Conservation (phyloP, 805 yeast genomes). For the Myxozyma vanderwaltii region DNA sequence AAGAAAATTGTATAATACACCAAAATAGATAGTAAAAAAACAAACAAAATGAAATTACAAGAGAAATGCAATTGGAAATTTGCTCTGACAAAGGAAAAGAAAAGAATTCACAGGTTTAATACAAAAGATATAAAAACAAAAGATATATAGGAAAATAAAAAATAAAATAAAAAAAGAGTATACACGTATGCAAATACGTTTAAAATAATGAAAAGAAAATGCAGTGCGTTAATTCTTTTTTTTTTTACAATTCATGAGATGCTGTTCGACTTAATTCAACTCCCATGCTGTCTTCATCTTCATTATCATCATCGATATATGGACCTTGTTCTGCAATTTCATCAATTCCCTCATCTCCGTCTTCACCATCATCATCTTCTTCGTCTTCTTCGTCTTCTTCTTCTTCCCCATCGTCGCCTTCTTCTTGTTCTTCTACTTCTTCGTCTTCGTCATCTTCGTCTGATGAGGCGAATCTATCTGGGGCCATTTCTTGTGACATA, state of each 20-base stretch:
- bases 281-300: slow-evolving; percentile 11
- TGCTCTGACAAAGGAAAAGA: too few relatives aligned
- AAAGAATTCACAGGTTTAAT: too few relatives aligned
- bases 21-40: not conserved
- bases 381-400: slow-evolving; percentile 1
- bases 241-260: slow-evolving; percentile 13
- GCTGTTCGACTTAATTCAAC: slow-evolving; percentile 7
- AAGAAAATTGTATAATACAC: not conserved
- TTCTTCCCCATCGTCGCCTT: not conserved
- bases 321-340: slow-evolving; percentile 3
- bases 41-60: not conserved
- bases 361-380: not conserved
- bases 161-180: not conserved
- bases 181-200: not conserved
- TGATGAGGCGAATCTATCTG: slow-evolving; percentile 53
- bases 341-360: slow-evolving; percentile 6
- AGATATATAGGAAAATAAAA: not conserved
- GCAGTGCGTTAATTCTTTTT: not conserved
- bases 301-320: slow-evolving; percentile 7
- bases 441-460: slow-evolving; percentile 64
- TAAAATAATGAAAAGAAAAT: not conserved
- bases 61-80: too few relatives aligned
- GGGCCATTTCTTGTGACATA: slow-evolving; percentile 73
- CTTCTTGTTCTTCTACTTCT: slow-evolving; percentile 37
- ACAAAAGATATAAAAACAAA: too few relatives aligned